A percentile compares a stretch with the other conserved stretches of the same genome.
These are phyloP conservation scores for Pichia occidentalis DNA, from an alignment of 805 yeast species.

Conservation along the genomic window DNA sequence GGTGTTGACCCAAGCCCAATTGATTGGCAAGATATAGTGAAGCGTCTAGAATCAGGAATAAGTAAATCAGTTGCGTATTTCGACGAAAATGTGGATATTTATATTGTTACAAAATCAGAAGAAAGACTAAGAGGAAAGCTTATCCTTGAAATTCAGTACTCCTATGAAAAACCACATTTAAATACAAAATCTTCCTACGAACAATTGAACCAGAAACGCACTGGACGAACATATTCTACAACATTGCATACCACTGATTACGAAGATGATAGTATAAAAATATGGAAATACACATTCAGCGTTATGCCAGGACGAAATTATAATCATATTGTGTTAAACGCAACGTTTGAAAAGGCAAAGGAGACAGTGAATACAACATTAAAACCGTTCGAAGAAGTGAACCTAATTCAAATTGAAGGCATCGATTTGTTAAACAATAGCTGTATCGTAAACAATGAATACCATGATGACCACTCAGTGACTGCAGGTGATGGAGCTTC, in stretches of 20 bases:
- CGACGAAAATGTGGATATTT: constrained; percentile 16
- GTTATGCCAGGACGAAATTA: constrained; percentile 20
- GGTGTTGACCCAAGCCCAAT: too few species aligned
- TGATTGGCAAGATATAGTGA: too few species aligned
- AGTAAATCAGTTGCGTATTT: constrained; percentile 31
- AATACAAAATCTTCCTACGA: too few species aligned
- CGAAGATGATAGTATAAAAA: neutral
- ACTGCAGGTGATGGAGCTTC: neutral
- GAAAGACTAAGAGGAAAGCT: neutral
- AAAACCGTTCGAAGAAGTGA: constrained; percentile 11
- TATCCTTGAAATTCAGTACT: constrained; percentile 6
- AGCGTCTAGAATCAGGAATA: constrained; percentile 22
- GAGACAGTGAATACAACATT: constrained; percentile 10
- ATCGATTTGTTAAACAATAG: constrained; percentile 9
- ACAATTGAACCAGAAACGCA: neutral
- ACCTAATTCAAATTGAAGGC: constrained; percentile 14
- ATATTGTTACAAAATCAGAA: constrained; percentile 5
- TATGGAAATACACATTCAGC: constrained; percentile 17
- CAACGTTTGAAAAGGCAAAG: constrained; percentile 13
- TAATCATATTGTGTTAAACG: constrained; percentile 15
- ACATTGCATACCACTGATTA: constrained; percentile 8
- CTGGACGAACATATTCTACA: neutral
- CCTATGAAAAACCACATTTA: neutral
- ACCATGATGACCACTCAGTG: neutral
- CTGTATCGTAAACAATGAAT: neutral